Evolutionary conservation across 768 basidiomycete genomes (phyloP), one percentile per base, ranked within the genome.

Genomic region (Hemileccinum impolitum): DNA sequence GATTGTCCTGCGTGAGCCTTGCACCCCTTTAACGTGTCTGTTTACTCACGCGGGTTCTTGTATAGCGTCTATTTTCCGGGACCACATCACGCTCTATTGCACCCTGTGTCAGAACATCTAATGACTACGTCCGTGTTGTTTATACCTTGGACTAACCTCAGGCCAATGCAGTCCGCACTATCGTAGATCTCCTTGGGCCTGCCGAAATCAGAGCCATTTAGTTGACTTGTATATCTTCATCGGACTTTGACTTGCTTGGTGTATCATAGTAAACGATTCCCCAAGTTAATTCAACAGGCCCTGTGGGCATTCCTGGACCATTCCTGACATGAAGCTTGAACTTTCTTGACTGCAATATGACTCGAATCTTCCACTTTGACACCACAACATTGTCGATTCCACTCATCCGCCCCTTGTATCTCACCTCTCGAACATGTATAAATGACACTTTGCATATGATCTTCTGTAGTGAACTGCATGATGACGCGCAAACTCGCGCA

Each of bases 101-200:
- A 79, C 82, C 43, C 73, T 94, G 70, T 94, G 91, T 79, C 81
- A 81, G 75, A 87, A 77, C 70, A 90, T 92, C 66, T 91, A 84
- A 85, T 67, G 70, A 76, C 44, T 30, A 41, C n/a, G n/a, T 45
- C 46, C 39, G 34, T 40, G 51, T 44, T 40, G 14, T 52, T 19
- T 40, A 39, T 38, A 43, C 40, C n/a, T 47, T 40, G 56, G 58
- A 55, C 43, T 52, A 18, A 43, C 43, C 40, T 32, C 44, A 1
- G 41, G 39, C 47, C 35, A 11, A 39, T 42, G 48, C 45, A 39
- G 36, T 40, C 44, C 35, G 34, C 31, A 2, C 50, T 40, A 40
- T 51, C 45, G 39, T n/a, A n/a, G n/a, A 42, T 47, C 43, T 28
- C 39, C 49, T 48, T 32, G 47, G 47, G 53, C 53, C 53, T 58